phyloP scores from a whole-genome alignment of 805 yeast species.

The Saccharomycopsis fodiens region DNA sequence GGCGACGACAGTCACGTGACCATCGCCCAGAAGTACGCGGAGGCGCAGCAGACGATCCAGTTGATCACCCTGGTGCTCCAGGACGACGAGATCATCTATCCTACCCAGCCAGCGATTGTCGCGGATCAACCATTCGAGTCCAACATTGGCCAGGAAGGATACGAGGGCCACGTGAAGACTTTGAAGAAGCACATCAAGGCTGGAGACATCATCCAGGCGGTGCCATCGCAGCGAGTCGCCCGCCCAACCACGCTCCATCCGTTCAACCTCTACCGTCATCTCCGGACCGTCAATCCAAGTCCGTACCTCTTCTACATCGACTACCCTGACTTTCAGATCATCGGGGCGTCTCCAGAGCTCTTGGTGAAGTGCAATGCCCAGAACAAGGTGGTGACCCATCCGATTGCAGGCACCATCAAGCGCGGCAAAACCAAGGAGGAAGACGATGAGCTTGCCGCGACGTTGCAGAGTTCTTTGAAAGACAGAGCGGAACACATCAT shows the following conservation, averaged over 20 bases:
- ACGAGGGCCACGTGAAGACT: conserved; percentile 68
- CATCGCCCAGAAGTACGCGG: conserved; percentile 40
- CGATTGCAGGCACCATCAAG: conserved; percentile 93
- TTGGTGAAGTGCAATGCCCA: conserved; percentile 72
- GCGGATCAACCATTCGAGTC: conserved; percentile 67
- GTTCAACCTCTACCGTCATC: conserved; percentile 89
- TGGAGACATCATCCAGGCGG: conserved; percentile 97
- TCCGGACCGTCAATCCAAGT: conserved; percentile 94
- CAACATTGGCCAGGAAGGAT: conserved; percentile 90
- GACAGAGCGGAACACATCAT: conserved; percentile 98
- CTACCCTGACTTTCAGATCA: conserved; percentile 83
- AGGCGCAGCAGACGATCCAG: conserved; percentile 53
- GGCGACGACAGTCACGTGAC: conserved; percentile 17
- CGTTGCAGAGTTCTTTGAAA: conserved; percentile 67
- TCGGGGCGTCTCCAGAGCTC: conserved; percentile 96
- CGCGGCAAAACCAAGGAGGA: conserved; percentile 90
- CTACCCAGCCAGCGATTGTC: conserved; percentile 68
- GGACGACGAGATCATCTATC: conserved; percentile 43
- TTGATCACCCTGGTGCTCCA: conserved; percentile 43
- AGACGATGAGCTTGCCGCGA: conserved; percentile 75
- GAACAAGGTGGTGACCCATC: conserved; percentile 82
- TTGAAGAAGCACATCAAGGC: conserved; percentile 75
- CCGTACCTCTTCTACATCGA: conserved; percentile 95
- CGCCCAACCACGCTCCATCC: conserved; percentile 95
- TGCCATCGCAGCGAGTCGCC: conserved; percentile 94